These are phyloP conservation scores for Atkinsonella hypoxylon DNA, from an alignment of 2,329 filamentous ascomycete genomes.

Conservation along the genomic window DNA sequence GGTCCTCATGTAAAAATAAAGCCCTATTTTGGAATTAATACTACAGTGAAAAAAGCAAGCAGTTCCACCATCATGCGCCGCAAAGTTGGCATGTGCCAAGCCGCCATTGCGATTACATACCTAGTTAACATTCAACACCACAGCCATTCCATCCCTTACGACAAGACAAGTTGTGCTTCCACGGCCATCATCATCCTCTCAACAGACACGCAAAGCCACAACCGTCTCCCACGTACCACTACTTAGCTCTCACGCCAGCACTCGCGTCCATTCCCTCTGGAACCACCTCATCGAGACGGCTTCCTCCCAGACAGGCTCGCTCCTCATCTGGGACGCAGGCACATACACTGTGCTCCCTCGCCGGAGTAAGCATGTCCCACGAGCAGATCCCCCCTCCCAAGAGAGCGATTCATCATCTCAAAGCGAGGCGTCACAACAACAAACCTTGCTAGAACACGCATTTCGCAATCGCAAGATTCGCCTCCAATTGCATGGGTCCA, in stretches of 20 bases:
- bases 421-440: conserved; percentile 21
- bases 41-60: no score
- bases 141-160: no score
- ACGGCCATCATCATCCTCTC: no score
- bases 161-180: no score
- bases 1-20: no score
- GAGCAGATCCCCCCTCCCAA: conserved; percentile 20
- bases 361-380: conserved; percentile 20
- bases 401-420: conserved; percentile 11
- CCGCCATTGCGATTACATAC: neutral
- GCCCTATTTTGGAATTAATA: no score
- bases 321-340: conserved; percentile 52
- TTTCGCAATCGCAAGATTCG: conserved; percentile 46
- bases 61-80: no score
- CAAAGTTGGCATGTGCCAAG: no score
- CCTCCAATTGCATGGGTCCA: conserved; percentile 39
- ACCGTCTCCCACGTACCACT: no score
- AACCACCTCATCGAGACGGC: conserved; percentile 51
- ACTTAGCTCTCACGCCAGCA: no score
- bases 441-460: conserved; percentile 36
- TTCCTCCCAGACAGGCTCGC: conserved; percentile 39
- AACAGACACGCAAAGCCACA: neutral
- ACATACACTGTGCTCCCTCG: conserved; percentile 41
- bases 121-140: neutral
- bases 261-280: conserved; percentile 46